phyloP scores from a whole-genome alignment of 202 grass and related monocot genomes.

The Setaria italica region DNA sequence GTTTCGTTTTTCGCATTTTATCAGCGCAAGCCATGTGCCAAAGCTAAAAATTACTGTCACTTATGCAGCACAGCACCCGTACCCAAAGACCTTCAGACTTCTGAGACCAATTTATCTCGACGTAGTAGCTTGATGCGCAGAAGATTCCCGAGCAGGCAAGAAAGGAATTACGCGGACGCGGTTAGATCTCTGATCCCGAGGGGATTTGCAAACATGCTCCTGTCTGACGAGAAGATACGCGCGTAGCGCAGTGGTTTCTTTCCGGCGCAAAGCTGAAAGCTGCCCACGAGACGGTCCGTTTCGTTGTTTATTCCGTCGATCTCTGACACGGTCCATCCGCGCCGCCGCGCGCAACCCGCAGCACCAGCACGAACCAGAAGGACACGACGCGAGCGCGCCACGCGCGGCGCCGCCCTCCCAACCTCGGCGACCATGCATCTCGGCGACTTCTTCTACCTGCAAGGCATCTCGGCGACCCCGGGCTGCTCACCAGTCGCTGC shows the following conservation, averaged over 20 bases:
- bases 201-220: conserved; percentile 56
- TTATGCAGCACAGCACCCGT: no score
- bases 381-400: not conserved
- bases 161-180: not conserved
- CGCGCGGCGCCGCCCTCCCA: not conserved
- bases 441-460: not conserved
- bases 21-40: no score
- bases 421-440: not conserved
- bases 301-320: conserved; percentile 9
- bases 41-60: no score
- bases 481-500: not conserved
- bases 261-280: not conserved
- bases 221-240: conserved; percentile 43
- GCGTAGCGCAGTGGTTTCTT: conserved; percentile 2
- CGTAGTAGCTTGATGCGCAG: not conserved
- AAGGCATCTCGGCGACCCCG: not conserved
- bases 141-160: conserved; percentile 10
- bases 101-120: not conserved
- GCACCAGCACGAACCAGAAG: not conserved
- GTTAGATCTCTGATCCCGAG: conserved; percentile 56
- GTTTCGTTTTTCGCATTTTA: no score
- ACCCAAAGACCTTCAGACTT: no score
- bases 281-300: not conserved
- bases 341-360: not conserved
- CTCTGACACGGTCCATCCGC: not conserved